Evolutionary conservation across 768 basidiomycete genomes (phyloP).

Genomic region (Dentipellis fragilis): DNA sequence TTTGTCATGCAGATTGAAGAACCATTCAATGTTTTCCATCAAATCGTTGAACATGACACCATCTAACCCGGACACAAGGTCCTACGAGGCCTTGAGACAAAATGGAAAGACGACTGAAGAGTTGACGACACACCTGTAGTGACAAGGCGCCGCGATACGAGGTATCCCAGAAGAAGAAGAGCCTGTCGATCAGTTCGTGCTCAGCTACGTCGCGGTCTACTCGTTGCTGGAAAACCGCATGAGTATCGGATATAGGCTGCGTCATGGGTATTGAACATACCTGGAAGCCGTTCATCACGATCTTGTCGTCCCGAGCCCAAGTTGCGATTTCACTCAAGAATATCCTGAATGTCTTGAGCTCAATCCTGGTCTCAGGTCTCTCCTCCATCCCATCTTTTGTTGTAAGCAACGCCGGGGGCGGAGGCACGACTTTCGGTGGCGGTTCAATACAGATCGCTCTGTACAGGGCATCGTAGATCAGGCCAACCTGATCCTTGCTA

Average conservation of each 20-base stretch:
- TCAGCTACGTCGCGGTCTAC: conserved; percentile 87
- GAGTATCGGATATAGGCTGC: not conserved
- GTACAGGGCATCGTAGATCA: conserved; percentile 89
- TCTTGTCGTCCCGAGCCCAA: conserved; percentile 91
- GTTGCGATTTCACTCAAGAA: conserved; percentile 90
- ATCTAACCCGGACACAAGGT: conserved; percentile 81
- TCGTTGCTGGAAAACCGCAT: conserved; percentile 48
- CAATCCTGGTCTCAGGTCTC: conserved; percentile 85
- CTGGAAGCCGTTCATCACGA: conserved; percentile 89
- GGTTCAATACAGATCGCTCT: conserved; percentile 73
- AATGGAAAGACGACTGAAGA: not conserved
- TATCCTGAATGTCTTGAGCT: conserved; percentile 71
- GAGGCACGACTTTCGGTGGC: conserved; percentile 38
- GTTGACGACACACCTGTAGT: conserved; percentile 50
- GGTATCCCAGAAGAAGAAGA: conserved; percentile 94
- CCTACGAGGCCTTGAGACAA: conserved; percentile 33
- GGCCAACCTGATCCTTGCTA: conserved; percentile 75
- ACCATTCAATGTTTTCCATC: conserved; percentile 99
- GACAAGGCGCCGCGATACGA: conserved; percentile 75
- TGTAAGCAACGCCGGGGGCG: conserved; percentile 40
- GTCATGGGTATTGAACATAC: conserved; percentile 24
- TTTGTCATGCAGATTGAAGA: conserved; percentile 92
- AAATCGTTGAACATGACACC: conserved; percentile 92
- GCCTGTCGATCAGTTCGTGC: conserved; percentile 87
- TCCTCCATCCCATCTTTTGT: conserved; percentile 54